Evolutionary conservation across 1,139 yeast genomes (phyloP), one percentile per base, ranked within the genome.

Genomic region (Nakaseomyces delphensis): DNA sequence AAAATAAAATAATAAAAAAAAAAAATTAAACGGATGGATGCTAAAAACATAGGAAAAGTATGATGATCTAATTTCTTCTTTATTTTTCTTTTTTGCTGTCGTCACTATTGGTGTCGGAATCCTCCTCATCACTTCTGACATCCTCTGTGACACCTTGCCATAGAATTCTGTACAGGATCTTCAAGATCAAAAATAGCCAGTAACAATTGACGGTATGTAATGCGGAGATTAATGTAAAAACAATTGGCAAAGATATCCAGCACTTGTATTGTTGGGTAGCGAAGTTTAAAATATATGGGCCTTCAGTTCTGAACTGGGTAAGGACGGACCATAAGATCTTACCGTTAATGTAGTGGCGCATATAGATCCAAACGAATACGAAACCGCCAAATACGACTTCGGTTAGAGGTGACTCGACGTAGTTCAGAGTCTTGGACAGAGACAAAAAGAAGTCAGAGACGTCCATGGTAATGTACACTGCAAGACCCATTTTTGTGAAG

Each of bases 241-340:
- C 89, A 60, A 89, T 85, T 48, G 83, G 82, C 66, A 84, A 94
- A 15, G 96, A 81, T 51, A 89, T 83, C 79, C 83, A 84, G 67
- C 96, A 89, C 65, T 89, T 89, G 69, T 87, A 89, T 63, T 87
- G 95, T 62, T 86, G 87, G 27, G 91, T 79, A n/a, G 72, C 83
- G 79, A 86, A 89, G 67, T 84, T 77, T 55, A 89, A 70, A 43
- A 73, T 73, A 66, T 71, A 85, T 48, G 79, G 80, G 38, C 96
- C 96, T 21, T 84, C 84, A 3, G 89, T 76, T 51, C 70, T 73
- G 64, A 83, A 89, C 62, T 85, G 94, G 29, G 95, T 86, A 42
- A 82, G 68, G 30, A 87, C 79, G 1, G 96, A 85, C 80, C 83
- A 83, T 53, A 89, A 71, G 48, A 89, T 82, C 55, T 69, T 74